phyloP scores from a whole-genome alignment of 2,329 filamentous ascomycete genomes.

The Trichoderma brevicompactum region DNA sequence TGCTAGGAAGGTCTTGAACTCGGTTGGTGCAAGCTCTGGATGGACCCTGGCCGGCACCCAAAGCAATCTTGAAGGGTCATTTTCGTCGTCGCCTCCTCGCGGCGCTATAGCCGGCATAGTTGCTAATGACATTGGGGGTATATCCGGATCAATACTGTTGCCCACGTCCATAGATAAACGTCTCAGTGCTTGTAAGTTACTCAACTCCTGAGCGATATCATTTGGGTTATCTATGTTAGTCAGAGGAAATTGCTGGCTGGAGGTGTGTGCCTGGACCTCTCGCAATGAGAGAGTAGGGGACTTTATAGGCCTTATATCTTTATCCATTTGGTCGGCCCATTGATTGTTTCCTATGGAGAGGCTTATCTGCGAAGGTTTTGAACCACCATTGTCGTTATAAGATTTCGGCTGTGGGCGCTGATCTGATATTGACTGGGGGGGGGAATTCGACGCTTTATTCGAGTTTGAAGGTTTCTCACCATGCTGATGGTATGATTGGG shows the following conservation, averaged over 20 bases:
- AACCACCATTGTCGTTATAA: slow-evolving; percentile 39
- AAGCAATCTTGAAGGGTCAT: slow-evolving; percentile 84
- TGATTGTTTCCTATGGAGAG: slow-evolving; percentile 48
- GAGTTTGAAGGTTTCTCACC: slow-evolving; percentile 34
- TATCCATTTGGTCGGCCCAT: slow-evolving; percentile 48
- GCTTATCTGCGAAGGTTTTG: slow-evolving; percentile 52
- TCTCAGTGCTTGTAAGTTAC: slow-evolving; percentile 86
- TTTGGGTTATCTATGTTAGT: slow-evolving; percentile 89
- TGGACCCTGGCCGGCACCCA: slow-evolving; percentile 97
- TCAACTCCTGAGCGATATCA: slow-evolving; percentile 88
- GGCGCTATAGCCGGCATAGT: slow-evolving; percentile 75
- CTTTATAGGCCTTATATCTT: slow-evolving; percentile 48
- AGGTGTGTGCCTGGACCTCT: slow-evolving; percentile 65
- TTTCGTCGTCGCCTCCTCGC: slow-evolving; percentile 75
- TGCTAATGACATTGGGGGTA: slow-evolving; percentile 70
- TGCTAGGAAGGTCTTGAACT: slow-evolving; percentile 96
- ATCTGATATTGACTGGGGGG: slow-evolving; percentile 54
- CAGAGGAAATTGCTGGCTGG: slow-evolving; percentile 71
- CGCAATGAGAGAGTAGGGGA: slow-evolving; percentile 60
- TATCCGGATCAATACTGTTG: slow-evolving; percentile 72
- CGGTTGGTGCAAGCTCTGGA: slow-evolving; percentile 90
- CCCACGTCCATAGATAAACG: slow-evolving; percentile 94
- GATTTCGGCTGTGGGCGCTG: slow-evolving; percentile 13
- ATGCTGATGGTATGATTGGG: slow-evolving; percentile 36
- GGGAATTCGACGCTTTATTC: slow-evolving; percentile 47